phyloP scores from a whole-genome alignment of 2,329 filamentous ascomycete genomes.

The Cladosporium velox region DNA sequence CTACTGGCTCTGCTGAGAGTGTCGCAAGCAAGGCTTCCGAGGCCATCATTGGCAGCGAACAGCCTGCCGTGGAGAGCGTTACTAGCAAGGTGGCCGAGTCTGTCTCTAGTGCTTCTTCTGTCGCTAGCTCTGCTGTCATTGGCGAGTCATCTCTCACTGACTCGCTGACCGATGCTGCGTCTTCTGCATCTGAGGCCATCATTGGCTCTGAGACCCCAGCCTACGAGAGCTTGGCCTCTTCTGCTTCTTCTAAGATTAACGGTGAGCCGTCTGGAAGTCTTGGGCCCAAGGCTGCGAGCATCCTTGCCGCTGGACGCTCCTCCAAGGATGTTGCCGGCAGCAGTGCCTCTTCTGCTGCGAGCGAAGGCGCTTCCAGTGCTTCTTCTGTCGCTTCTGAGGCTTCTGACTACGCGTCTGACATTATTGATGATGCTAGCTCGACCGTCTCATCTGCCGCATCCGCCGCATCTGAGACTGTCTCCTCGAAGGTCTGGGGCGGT shows the following conservation, averaged over 20 bases:
- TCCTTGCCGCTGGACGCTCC: constrained; percentile 38
- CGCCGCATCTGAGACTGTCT: constrained; percentile 23
- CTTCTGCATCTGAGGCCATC: constrained; percentile 3
- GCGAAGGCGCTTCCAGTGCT: constrained; percentile 26
- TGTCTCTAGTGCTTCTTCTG: constrained; percentile 25
- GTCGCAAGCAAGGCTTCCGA: constrained; percentile 54
- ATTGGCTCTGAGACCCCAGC: too few relatives aligned
- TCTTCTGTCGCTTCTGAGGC: constrained; percentile 28
- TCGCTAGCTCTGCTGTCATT: constrained; percentile 15
- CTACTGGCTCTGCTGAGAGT: constrained; percentile 53
- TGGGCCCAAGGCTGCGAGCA: constrained; percentile 36
- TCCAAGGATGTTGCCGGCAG: constrained; percentile 33
- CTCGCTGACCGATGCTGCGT: constrained; percentile 15
- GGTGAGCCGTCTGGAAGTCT: constrained; percentile 20
- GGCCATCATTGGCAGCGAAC: constrained; percentile 21
- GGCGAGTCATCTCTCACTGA: constrained; percentile 20
- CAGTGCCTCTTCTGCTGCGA: constrained; percentile 25
- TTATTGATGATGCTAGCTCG: constrained; percentile 30
- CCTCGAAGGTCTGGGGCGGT: constrained; percentile 55
- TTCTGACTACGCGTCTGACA: constrained; percentile 28
- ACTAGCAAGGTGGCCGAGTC: constrained; percentile 23
- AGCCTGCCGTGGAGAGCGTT: constrained; percentile 23
- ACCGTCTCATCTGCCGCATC: constrained; percentile 28
- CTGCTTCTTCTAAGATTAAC: constrained; percentile 9
- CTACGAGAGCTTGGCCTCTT: constrained; percentile 7